These are phyloP conservation scores for Kazachstania taianensis DNA, from an alignment of 805 yeast species.

Conservation along the genomic window DNA sequence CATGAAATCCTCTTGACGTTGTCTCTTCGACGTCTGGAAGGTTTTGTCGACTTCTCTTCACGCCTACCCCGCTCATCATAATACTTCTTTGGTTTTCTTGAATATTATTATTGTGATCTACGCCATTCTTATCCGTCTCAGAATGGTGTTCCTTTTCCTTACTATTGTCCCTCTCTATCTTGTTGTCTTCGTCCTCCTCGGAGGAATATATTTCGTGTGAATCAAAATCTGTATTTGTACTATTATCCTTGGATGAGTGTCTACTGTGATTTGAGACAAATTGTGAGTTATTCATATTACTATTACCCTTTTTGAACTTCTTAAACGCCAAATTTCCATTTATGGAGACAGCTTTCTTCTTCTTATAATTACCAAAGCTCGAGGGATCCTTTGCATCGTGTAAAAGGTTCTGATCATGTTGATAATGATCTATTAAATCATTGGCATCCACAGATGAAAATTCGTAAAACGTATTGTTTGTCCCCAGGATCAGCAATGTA, in stretches of 20 bases:
- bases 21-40: no score
- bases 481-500: conserved; percentile 79
- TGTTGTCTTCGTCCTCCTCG: neutral
- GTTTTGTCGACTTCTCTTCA: conserved; percentile 1
- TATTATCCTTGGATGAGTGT: conserved; percentile 6
- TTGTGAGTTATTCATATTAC: conserved; percentile 26
- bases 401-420: conserved; percentile 20
- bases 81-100: neutral
- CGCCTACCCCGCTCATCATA: conserved; percentile 6
- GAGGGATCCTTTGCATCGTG: conserved; percentile 58
- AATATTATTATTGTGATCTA: neutral
- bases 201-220: no score
- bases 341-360: conserved; percentile 12
- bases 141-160: no score
- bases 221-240: no score
- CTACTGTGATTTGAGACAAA: conserved; percentile 2
- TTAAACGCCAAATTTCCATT: conserved; percentile 3
- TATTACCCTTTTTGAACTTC: conserved; percentile 2
- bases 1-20: no score
- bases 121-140: no score
- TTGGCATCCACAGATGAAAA: conserved; percentile 65
- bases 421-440: conserved; percentile 36
- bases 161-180: neutral
- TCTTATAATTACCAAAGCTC: conserved; percentile 51
- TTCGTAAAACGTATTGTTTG: conserved; percentile 75